A percentile compares a stretch with the other conserved stretches of the same genome.
Evolutionary conservation across 306 rosid genomes (phyloP).

Genomic region (Luffa aegyptiaca): DNA sequence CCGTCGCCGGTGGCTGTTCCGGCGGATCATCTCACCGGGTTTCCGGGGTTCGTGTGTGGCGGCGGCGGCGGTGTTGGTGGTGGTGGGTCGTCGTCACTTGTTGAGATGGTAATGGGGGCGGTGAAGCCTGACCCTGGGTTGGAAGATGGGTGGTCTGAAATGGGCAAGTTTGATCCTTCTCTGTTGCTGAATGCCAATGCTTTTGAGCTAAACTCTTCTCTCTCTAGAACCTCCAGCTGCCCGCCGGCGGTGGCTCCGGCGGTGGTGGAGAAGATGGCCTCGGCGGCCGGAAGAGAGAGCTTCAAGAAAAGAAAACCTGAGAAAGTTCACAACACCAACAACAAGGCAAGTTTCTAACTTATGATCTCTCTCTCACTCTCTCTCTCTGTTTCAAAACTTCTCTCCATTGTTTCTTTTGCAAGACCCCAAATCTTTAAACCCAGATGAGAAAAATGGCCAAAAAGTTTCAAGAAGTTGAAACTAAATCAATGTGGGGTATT

Average conservation of each 20-base stretch:
- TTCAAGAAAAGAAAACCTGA: constrained; percentile 61
- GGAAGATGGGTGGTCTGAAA: constrained; percentile 39
- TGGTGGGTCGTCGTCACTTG: constrained; percentile 10
- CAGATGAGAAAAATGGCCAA: background rate
- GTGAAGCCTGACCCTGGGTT: constrained; percentile 46
- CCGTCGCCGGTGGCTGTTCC: constrained; percentile 11
- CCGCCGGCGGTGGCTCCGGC: constrained; percentile 24
- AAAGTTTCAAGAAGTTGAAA: background rate
- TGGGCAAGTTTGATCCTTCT: constrained; percentile 21
- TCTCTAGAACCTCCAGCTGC: constrained; percentile 50
- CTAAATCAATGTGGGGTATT: background rate
- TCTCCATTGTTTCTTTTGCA: background rate
- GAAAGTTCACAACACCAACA: constrained; percentile 13
- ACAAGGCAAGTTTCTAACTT: background rate
- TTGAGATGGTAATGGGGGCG: constrained; percentile 20
- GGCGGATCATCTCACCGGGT: constrained; percentile 8
- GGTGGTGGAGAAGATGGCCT: constrained; percentile 20
- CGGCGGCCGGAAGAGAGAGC: constrained; percentile 29
- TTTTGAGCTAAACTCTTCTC: constrained; percentile 21
- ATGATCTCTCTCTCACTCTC: background rate
- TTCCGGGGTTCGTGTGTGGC: constrained; percentile 17
- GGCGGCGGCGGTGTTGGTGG: constrained; percentile 6
- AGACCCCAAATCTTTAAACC: background rate
- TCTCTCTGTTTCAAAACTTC: background rate
- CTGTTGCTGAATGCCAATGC: constrained; percentile 16